Evolutionary conservation across 75 land plant genomes (phyloP), one percentile per base, ranked within the genome.

Genomic region (Azolla pinnata): DNA sequence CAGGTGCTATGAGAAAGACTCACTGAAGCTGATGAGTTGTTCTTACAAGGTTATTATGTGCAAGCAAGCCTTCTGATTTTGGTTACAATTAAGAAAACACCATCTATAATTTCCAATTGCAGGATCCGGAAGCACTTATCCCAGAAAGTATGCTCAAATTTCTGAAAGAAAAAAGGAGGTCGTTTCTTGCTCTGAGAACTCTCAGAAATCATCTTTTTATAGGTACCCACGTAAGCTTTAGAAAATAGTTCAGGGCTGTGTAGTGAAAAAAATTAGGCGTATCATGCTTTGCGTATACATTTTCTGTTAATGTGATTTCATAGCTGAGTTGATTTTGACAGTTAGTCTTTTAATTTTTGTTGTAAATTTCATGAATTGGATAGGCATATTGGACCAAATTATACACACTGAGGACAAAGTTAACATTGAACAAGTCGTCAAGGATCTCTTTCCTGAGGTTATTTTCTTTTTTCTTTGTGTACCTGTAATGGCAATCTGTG

Each of bases 371-470:
- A n/a, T n/a, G n/a, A n/a, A n/a, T 35, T 35, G 5, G 54, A 26
- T 77, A 90, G 97, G 88, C 33, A 66, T 88, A 45, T 78, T 92
- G 68, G 97, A 92, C 66, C 86, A 84, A 70, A 72, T 80, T 34
- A 70, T 92, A 26, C 95, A 92, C 67, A 83, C 89, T 16, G 69
- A 68, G 61, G 87, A 84, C 30, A 75, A 76, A 70, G 74, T 83
- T 20, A 84, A 88, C 67, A 75, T 82, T 10, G 64, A 68, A 31
- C 72, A 73, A 60, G 50, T 92, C 59, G 67, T 85, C 42, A 66
- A 76, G 62, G 68, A 85, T 65, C 80, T 92, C 7, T 73, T 83
- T 62, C 73, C 89, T 44, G 77, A 92, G 97, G n/a, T n/a, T n/a
- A n/a, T n/a, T n/a, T n/a, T n/a, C n/a, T n/a, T n/a, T n/a, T n/a